These are phyloP conservation scores for Leonotis leonurus DNA, from an alignment of 257 asterid species.

Conservation along the genomic window DNA sequence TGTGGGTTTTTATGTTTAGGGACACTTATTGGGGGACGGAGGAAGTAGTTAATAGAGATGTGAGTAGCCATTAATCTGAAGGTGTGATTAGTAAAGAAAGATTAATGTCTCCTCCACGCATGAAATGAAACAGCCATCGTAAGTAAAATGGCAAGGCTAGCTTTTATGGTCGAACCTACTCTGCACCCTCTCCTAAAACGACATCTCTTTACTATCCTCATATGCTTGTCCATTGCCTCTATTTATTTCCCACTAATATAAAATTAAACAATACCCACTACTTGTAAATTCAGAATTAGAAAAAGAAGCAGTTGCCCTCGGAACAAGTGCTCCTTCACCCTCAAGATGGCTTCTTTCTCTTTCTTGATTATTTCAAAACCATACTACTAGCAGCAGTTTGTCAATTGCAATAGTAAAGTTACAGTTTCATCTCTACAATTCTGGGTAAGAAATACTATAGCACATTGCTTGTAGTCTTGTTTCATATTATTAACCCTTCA, in stretches of 20 bases:
- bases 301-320: constrained; percentile 24
- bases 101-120: too few relatives aligned
- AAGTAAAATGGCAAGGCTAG: not conserved
- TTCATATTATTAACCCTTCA: not conserved
- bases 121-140: not conserved
- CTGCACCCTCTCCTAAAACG: constrained; percentile 10
- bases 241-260: not conserved
- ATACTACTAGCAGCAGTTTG: not conserved
- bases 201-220: constrained; percentile 5
- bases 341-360: constrained; percentile 6
- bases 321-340: constrained; percentile 9
- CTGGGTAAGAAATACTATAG: constrained; percentile 26
- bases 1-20: too few relatives aligned
- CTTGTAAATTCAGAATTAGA: constrained; percentile 3
- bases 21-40: too few relatives aligned
- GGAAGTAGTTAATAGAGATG: too few relatives aligned
- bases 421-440: constrained; percentile 1
- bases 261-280: constrained; percentile 7
- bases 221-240: not conserved
- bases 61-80: too few relatives aligned
- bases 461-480: not conserved
- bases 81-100: too few relatives aligned
- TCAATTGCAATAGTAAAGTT: not conserved
- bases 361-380: not conserved
- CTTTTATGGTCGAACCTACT: constrained; percentile 12